A percentile compares a stretch with the other conserved stretches of the same genome.
Evolutionary conservation across 805 yeast genomes (phyloP).

Genomic region (Saccharomycopsis microspora): DNA sequence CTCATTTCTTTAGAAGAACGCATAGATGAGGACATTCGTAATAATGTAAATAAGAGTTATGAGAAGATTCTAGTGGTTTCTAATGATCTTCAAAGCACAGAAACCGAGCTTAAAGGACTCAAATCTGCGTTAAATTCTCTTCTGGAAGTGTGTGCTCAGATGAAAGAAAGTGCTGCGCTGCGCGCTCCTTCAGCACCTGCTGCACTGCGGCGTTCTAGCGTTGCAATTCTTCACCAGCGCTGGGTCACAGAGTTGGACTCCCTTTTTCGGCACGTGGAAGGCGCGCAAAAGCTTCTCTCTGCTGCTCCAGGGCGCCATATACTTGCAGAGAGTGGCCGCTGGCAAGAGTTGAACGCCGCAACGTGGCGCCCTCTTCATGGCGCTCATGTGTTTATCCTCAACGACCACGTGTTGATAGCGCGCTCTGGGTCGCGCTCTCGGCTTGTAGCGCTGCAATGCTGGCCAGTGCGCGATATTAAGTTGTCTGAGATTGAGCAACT

Average conservation of each 20-base stretch:
- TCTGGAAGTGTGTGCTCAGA: slow-evolving; percentile 44
- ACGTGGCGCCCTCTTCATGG: slow-evolving; percentile 74
- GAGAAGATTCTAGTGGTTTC: slow-evolving; percentile 49
- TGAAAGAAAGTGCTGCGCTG: slow-evolving; percentile 50
- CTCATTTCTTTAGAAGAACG: slow-evolving; percentile 36
- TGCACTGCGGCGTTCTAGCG: slow-evolving; percentile 39
- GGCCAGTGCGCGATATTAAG: slow-evolving; percentile 58
- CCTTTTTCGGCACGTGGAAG: slow-evolving; percentile 75
- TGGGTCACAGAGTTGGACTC: slow-evolving; percentile 69
- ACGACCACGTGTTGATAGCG: slow-evolving; percentile 70
- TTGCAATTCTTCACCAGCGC: slow-evolving; percentile 61
- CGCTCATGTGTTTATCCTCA: slow-evolving; percentile 64
- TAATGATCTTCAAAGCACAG: slow-evolving; percentile 50
- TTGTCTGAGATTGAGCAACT: slow-evolving; percentile 28
- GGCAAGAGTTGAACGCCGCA: slow-evolving; percentile 80
- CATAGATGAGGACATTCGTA: slow-evolving; percentile 47
- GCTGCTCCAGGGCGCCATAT: slow-evolving; percentile 74
- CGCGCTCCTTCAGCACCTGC: slow-evolving; percentile 18
- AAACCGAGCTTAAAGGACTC: slow-evolving; percentile 49
- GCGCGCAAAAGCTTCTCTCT: slow-evolving; percentile 74
- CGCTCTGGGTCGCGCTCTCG: slow-evolving; percentile 31
- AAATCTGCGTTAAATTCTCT: slow-evolving; percentile 51
- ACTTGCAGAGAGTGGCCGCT: slow-evolving; percentile 65
- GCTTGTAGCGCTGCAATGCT: slow-evolving; percentile 64
- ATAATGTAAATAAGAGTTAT: slow-evolving; percentile 49